Evolutionary conservation across 2,329 filamentous ascomycete genomes (phyloP), one percentile per base, ranked within the genome.

Genomic region (Hypoxylon sp.): DNA sequence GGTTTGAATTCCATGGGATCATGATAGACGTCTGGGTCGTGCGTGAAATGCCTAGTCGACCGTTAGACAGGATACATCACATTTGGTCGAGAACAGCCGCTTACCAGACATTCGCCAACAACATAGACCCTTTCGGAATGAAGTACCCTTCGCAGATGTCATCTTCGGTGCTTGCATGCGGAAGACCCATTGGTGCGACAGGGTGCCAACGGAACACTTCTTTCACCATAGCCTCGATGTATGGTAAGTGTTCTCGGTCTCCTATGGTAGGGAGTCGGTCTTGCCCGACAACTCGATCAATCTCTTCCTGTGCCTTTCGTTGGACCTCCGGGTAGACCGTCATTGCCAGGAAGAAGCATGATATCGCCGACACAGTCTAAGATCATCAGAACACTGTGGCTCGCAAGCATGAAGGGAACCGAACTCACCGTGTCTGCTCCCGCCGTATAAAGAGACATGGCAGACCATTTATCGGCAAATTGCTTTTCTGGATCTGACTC

Each of bases 291-390:
- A 77, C 75, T 2, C 69, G 69, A 50, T 77, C 76, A n/a, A 78
- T 75, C 17, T 76, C 73, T 52, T 74, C 70, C 55, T 69, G 82
- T 72, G 69, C 81, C 74, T 70, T 78, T 2, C 71, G 73, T 37
- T 86, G 83, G 0, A 82, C 78, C 29, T 85, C 81, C 0, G 85
- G 85, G 54, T 80, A 79, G 2, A 84, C 47, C 2, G 76, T 78
- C 81, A 87, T 85, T 10, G 81, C 81, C 2, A 87, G 74, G 71
- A 83, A 84, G 75, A 86, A 87, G 0, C 62, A 57, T 2, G 75
- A 70, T 2, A 84, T 67, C 0, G 81, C 75, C 0, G 77, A 82
- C 0, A 83, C 80, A 2, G 80, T 85, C 82, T 83, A 44, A 3
- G 15, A 13, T 2, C 6, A 6, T 19, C 17, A 59, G 27, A 56